Evolutionary conservation across 176 grass and related monocot species (phyloP).

Genomic region (Urochloa ruziziensis): DNA sequence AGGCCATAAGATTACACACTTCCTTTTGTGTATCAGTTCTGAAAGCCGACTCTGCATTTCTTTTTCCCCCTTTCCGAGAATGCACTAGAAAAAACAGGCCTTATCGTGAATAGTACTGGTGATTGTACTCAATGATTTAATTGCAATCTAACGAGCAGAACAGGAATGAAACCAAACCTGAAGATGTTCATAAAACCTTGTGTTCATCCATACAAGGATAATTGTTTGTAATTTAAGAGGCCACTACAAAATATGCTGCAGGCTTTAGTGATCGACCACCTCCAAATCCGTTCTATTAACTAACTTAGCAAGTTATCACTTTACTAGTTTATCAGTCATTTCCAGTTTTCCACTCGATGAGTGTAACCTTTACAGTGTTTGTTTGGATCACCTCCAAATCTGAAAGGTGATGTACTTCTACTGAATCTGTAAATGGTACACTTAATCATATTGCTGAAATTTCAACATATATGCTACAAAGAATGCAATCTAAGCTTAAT

Average conservation of each 20-base stretch:
- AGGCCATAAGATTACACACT: not conserved
- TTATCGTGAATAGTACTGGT: not conserved
- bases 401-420: not conserved
- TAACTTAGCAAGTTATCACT: not conserved
- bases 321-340: not conserved
- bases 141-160: not conserved
- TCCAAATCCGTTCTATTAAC: not conserved
- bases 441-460: not conserved
- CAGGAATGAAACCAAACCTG: not conserved
- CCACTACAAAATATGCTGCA: not conserved
- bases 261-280: not conserved
- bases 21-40: not conserved
- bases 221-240: not conserved
- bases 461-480: not conserved
- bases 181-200: not conserved
- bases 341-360: slow-evolving; percentile 10
- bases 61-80: not conserved
- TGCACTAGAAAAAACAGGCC: not conserved
- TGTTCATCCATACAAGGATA: not conserved
- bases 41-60: not conserved
- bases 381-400: not conserved
- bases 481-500: not conserved
- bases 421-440: not conserved
- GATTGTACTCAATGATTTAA: not conserved
- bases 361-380: not conserved